Evolutionary conservation across 1,284 basidiomycete genomes (phyloP), one percentile per base, ranked within the genome.

Genomic region (Cerrena zonata): DNA sequence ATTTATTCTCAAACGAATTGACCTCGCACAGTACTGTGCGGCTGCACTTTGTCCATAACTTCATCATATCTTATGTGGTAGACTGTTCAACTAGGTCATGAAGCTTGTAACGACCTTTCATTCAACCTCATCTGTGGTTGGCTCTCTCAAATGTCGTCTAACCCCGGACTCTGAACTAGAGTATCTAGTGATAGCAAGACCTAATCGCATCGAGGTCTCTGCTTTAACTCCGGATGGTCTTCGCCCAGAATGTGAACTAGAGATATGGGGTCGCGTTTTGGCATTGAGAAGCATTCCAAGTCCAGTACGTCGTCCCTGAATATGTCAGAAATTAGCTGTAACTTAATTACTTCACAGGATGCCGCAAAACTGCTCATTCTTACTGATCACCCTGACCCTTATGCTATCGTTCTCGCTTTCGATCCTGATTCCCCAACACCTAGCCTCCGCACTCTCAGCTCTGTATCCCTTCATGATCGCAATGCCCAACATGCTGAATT

Each of bases 321-420:
- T 57, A 10, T 21, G 21, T 13, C 21, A 7, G 30, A 7, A 34
- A 7, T 7, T 7, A 34, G 30, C 30, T 34, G 30, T 34, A 34
- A 15, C 30, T 7, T 15, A 34, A 7, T 34, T 34, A 34, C 15
- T 34, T 7, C 15, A 7, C 30, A 34, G 30, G 15, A 7, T 34
- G 30, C 7, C 7, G 77, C 77, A 11, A 79, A 77, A 57, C 58
- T 89, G 13, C 64, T 87, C 18, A 72, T 86, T 19, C 71, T 88
- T 60, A 76, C 84, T 0, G 84, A 85, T 54, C 85, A 88, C 58
- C 87, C 88, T 2, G 79, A 86, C 34, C 84, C 86, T 4, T 79
- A 80, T 55, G 19, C 23, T 23, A 70, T 88, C 5, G 64, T 89
- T 25, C 71, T 88, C 54, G 67, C 89, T 22, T 62, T 70, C 5